Percentiles rank a stretch among this genome's conserved stretches.
These are phyloP conservation scores for Trichophyton verrucosum DNA, from an alignment of 2,329 filamentous ascomycete species.

Conservation along the genomic window DNA sequence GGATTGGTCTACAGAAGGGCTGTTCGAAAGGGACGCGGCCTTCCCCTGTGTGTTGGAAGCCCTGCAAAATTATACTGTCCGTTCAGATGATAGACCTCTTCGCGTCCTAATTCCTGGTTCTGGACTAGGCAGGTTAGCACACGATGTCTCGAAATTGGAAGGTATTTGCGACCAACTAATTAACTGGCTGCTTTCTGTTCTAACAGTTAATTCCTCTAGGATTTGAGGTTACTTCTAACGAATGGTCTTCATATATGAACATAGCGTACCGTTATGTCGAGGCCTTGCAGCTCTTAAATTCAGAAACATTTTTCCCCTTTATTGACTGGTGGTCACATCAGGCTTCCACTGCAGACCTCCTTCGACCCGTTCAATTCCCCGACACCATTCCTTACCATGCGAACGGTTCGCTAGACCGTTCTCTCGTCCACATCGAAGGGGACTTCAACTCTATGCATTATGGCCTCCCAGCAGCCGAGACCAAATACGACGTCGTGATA, in stretches of 20 bases:
- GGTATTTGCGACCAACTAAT: background rate
- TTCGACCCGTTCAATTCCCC: conserved; percentile 37
- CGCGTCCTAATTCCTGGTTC: conserved; percentile 42
- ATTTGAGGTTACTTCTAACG: conserved; percentile 44
- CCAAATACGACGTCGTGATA: conserved; percentile 38
- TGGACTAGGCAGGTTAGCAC: conserved; percentile 41
- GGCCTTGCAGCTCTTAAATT: conserved; percentile 16
- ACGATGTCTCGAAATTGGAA: conserved; percentile 38
- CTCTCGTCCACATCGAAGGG: conserved; percentile 41
- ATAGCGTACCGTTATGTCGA: conserved; percentile 41
- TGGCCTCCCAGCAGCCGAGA: conserved; percentile 7
- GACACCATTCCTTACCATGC: conserved; percentile 26
- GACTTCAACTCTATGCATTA: conserved; percentile 41
- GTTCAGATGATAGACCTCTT: conserved; percentile 14
- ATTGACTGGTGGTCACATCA: conserved; percentile 48
- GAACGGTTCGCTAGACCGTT: background rate
- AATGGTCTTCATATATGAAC: conserved; percentile 49
- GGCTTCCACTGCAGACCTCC: conserved; percentile 36
- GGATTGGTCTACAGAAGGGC: conserved; percentile 43
- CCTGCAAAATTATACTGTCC: conserved; percentile 14
- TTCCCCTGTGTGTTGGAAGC: conserved; percentile 25
- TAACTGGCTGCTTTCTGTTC: background rate
- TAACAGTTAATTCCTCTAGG: conserved; percentile 18
- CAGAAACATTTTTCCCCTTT: conserved; percentile 38
- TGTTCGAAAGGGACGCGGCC: conserved; percentile 33